A percentile compares a stretch with the other conserved stretches of the same genome.
Evolutionary conservation across 2,329 filamentous ascomycete genomes (phyloP).

Genomic region (Colletotrichum acutatum): DNA sequence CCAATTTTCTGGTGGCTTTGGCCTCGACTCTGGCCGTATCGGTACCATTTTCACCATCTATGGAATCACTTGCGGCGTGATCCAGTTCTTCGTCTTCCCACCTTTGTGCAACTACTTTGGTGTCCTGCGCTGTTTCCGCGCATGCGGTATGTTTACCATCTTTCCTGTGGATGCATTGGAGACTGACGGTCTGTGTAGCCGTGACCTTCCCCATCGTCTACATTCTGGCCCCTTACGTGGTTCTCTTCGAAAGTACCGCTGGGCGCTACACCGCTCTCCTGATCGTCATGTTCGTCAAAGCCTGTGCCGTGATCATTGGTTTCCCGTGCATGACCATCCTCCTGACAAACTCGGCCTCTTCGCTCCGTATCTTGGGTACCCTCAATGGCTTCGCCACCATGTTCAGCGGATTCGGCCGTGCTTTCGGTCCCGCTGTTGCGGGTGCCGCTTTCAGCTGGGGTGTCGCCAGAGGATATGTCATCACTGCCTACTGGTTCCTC

Average conservation of each 20-base stretch:
- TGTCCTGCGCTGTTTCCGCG: conserved; percentile 77
- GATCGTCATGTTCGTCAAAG: conserved; percentile 77
- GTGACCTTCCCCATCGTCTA: conserved; percentile 80
- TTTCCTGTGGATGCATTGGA: neutral
- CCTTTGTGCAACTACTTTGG: conserved; percentile 78
- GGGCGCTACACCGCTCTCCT: conserved; percentile 73
- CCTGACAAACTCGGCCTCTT: conserved; percentile 88
- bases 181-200: conserved; percentile 46
- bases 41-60: conserved; percentile 88
- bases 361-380: conserved; percentile 84
- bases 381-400: conserved; percentile 93
- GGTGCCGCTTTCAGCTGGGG: conserved; percentile 82
- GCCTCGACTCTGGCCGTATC: conserved; percentile 77
- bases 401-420: conserved; percentile 82
- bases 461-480: conserved; percentile 78
- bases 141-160: conserved; percentile 58
- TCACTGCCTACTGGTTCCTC: conserved; percentile 86
- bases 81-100: conserved; percentile 90
- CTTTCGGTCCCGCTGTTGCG: conserved; percentile 78
- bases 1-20: conserved; percentile 86
- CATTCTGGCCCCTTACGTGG: conserved; percentile 83
- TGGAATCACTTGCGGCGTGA: conserved; percentile 80
- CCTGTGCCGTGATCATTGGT: conserved; percentile 80
- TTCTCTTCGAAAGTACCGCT: conserved; percentile 63
- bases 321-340: conserved; percentile 93